Evolutionary conservation across 1,139 yeast species (phyloP), one percentile per base, ranked within the genome.

Genomic region (Saccharomycopsis hybrid): DNA sequence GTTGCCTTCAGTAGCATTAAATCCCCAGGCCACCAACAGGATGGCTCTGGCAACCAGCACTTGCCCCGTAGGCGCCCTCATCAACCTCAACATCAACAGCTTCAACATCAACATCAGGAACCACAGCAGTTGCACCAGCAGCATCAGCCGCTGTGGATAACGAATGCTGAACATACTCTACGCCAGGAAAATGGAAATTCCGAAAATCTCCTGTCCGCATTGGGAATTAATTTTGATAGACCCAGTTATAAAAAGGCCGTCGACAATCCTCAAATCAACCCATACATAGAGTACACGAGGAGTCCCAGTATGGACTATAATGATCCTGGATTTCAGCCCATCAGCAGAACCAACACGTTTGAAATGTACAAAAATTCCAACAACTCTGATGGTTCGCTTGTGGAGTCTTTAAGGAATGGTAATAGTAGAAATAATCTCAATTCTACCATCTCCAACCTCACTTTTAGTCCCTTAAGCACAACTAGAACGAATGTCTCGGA

Each of bases 381-480:
- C 28, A 41, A 41, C n/a, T 50, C 53, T 5, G 53, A 50, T 25
- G 41, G 39, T 9, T 47, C 51, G 3, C 33, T 50, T 9, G 13
- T 33, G 8, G 25, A 39, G 7, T 39, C 44, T 8, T 29, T n/a
- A 27, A 28, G 13, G 2, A 38, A 46, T 31, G 37, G 37, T 31
- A n/a, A n/a, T n/a, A n/a, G n/a, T n/a, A 35, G 25, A 5, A 39
- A 44, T 28, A 38, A 44, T 36, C 38, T 46, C 31, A 40, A 48
- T 28, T n/a, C 47, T 13, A 43, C 51, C 7, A 44, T 53, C 7
- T 49, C 52, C 11, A 52, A 49, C 35, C 43, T 53, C 27, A 48
- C 51, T 1, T 53, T 53, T 28, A 53, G 54, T 31, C 54, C 54
- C 5, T 35, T 48, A 13, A 46, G 50, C 27, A 41, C 36, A 13